Base-by-base conservation (phyloP, 129 eudicot genomes). In the Centaurea solstitialis region DNA sequence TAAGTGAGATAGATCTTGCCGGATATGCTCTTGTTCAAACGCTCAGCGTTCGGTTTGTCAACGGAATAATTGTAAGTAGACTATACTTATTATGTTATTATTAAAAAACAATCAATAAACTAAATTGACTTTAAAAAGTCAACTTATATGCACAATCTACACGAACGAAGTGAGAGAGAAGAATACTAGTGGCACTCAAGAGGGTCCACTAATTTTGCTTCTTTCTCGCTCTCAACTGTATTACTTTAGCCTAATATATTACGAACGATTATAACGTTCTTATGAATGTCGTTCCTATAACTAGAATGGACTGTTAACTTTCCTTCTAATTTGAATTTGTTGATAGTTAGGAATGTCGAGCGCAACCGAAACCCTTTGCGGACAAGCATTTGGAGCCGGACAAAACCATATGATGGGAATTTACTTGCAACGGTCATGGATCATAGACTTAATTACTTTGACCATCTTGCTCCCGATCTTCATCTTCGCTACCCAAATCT, bases 11-110 rank as follows among this genome's bases (percentile, higher is more conserved):
- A 9, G 97, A 92, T 86, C 94, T 92, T 76, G 97, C 94, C 28
- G 91, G 85, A 30, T 92, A 89, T 15, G 94, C 97, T 0, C 97
- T 92, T 23, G 94, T 92, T 38, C 92, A 89, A 78, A 88, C 97
- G 1, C 85, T 92, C 18, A 81, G 76, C 9, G 87, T 88, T 17
- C 92, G 97, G 4, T 88, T 92, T 76, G 83, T 81, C 10, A 90
- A 86, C 40, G 97, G 97, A 12, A 79, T 92, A 75, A 68, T 92
- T 78, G 97, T 92, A 84, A 75, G 93, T 81, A 66, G 15, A 59
- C 45, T 64, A n/a, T 5, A 37, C 4, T 33, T 38, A 21, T 24
- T 21, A 13, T 11, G 37, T 33, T 33, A 33, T 33, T 33, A 33
- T 33, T 33, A 33, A 33, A 33, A 33, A 33, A 33, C 35, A 33